phyloP scores from a whole-genome alignment of 768 basidiomycete species.

The Wakefieldia striispora region DNA sequence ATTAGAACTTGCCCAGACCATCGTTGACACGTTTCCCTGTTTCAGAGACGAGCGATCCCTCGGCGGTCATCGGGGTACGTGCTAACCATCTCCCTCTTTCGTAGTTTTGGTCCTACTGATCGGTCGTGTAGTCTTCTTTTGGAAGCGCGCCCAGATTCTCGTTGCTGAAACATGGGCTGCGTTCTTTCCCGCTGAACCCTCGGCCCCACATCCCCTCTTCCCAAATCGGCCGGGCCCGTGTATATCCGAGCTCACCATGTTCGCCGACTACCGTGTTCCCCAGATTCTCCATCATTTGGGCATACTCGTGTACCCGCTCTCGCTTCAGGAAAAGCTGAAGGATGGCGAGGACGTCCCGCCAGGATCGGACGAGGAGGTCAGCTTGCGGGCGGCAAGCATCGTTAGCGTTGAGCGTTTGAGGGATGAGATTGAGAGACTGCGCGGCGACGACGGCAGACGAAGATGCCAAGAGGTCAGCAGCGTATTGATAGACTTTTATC shows the following conservation, averaged over 20 bases:
- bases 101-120: background rate
- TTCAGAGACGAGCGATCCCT: conserved; percentile 70
- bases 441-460: conserved; percentile 27
- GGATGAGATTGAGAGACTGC: conserved; percentile 47
- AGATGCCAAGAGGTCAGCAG: conserved; percentile 47
- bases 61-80: conserved; percentile 57
- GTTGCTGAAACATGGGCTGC: conserved; percentile 93
- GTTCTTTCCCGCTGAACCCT: conserved; percentile 61
- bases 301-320: conserved; percentile 68
- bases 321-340: conserved; percentile 51
- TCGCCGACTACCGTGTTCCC: conserved; percentile 90
- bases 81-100: background rate
- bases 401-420: conserved; percentile 74
- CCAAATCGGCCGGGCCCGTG: conserved; percentile 52
- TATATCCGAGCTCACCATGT: conserved; percentile 83
- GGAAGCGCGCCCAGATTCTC: conserved; percentile 91
- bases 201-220: conserved; percentile 67
- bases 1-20: conserved; percentile 68
- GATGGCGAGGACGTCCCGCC: conserved; percentile 43
- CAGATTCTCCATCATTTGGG: conserved; percentile 85
- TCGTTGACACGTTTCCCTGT: conserved; percentile 67
- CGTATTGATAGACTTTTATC: conserved; percentile 86
- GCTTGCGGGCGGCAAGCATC: conserved; percentile 77
- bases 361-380: conserved; percentile 70
- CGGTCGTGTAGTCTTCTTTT: conserved; percentile 59